Conservation (phyloP, 495 filamentous ascomycete genomes). For the Saxophila tyrrhenica region DNA sequence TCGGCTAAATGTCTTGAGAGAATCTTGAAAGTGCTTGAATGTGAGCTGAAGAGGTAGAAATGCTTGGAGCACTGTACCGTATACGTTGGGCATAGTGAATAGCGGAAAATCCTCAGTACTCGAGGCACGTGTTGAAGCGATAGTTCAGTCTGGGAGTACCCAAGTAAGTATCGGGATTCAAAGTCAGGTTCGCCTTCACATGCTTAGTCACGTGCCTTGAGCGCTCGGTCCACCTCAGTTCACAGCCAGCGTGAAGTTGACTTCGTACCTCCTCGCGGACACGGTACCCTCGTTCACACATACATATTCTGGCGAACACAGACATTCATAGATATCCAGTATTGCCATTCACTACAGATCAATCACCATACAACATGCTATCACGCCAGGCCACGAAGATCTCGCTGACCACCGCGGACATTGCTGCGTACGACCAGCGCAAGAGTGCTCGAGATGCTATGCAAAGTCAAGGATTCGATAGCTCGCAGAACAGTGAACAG, state of each 20-base stretch:
- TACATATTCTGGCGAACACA: neutral
- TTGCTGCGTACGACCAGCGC: conserved; percentile 19
- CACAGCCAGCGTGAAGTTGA: too few relatives aligned
- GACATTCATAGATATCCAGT: neutral
- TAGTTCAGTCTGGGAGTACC: too few relatives aligned
- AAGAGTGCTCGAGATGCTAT: conserved; percentile 9
- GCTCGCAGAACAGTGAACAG: conserved; percentile 9
- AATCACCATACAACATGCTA: conserved; percentile 13
- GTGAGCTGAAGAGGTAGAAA: neutral
- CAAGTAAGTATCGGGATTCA: too few relatives aligned
- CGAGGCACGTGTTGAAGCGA: too few relatives aligned
- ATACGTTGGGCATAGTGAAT: neutral
- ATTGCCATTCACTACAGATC: neutral
- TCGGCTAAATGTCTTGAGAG: neutral
- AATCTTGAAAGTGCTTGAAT: too few relatives aligned
- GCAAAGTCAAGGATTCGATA: conserved; percentile 5
- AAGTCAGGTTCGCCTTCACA: too few relatives aligned
- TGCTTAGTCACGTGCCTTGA: too few relatives aligned
- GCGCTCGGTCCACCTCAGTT: too few relatives aligned
- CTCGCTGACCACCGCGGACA: conserved; percentile 20
- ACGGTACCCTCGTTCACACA: neutral
- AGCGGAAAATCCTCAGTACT: too few relatives aligned
- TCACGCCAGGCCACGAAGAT: conserved; percentile 20
- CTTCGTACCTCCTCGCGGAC: too few relatives aligned
- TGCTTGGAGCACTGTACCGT: neutral